Evolutionary conservation across 495 filamentous ascomycete species (phyloP).

Genomic region (Penicillium pulvis): DNA sequence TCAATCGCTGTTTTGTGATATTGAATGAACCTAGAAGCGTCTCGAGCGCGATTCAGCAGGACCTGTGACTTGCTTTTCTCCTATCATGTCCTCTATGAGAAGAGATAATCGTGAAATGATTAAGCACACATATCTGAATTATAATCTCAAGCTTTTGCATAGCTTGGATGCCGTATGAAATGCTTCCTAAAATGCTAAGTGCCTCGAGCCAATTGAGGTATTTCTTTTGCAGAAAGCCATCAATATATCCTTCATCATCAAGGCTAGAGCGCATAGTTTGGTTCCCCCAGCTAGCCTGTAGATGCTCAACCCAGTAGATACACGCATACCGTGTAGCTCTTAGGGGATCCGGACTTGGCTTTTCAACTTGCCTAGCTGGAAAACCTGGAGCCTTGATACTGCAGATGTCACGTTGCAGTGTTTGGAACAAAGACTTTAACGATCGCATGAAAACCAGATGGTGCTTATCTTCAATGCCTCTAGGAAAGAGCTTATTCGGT

Average conservation of each 20-base stretch:
- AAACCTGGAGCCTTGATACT: neutral
- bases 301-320: slow-evolving; percentile 2
- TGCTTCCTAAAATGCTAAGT: too few species aligned
- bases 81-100: too few species aligned
- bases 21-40: slow-evolving; percentile 31
- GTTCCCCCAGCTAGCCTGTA: too few species aligned
- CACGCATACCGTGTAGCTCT: neutral
- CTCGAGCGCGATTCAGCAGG: slow-evolving; percentile 25
- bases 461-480: neutral
- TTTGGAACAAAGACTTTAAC: neutral
- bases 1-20: slow-evolving; percentile 28
- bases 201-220: too few species aligned
- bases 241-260: neutral
- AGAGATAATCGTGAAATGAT: too few species aligned
- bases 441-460: neutral
- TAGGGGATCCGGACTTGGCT: slow-evolving; percentile 3
- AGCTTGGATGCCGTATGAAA: too few species aligned
- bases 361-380: neutral
- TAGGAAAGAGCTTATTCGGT: neutral
- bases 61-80: neutral
- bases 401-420: neutral
- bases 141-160: too few species aligned
- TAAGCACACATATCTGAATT: too few species aligned
- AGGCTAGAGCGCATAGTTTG: too few species aligned
- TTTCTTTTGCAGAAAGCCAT: slow-evolving; percentile 8